These are phyloP conservation scores for Quercus robur DNA, from an alignment of 306 rosid species.

Conservation along the genomic window DNA sequence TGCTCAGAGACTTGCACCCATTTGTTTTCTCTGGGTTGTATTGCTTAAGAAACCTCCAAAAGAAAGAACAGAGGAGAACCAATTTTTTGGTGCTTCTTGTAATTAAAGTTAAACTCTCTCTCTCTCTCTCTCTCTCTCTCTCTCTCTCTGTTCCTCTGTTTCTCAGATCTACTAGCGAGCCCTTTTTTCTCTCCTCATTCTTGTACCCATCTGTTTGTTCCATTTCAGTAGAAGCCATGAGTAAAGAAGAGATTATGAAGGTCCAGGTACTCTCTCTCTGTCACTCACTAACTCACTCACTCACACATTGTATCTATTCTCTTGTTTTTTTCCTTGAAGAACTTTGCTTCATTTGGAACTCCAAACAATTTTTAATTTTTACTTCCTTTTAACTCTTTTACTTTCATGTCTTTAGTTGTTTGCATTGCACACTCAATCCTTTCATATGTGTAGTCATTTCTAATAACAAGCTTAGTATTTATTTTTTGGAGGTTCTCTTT, in stretches of 20 bases:
- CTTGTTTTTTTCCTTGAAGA: not conserved
- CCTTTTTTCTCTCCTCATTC: constrained; percentile 6
- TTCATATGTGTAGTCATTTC: not conserved
- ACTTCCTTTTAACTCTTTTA: not conserved
- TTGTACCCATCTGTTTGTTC: constrained; percentile 29
- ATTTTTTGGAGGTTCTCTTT: not conserved
- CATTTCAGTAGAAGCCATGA: constrained; percentile 49
- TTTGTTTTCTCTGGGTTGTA: constrained; percentile 22
- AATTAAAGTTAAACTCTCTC: not conserved
- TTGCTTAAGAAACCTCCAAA: constrained; percentile 24
- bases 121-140: not conserved
- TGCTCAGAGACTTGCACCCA: constrained; percentile 36
- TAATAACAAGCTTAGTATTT: not conserved
- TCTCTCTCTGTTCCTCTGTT: constrained; percentile 8
- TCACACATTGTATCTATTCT: not conserved
- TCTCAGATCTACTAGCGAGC: constrained; percentile 41
- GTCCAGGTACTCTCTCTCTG: constrained; percentile 64
- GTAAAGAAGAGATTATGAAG: constrained; percentile 86
- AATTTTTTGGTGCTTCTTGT: not conserved
- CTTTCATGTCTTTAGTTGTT: not conserved
- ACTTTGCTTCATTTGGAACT: constrained; percentile 9
- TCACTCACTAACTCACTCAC: not conserved
- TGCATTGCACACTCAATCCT: not conserved
- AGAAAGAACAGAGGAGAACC: constrained; percentile 16
- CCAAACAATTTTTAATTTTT: not conserved